Conservation (phyloP, 169 alveolate genomes). For the Plasmodium inui region DNA sequence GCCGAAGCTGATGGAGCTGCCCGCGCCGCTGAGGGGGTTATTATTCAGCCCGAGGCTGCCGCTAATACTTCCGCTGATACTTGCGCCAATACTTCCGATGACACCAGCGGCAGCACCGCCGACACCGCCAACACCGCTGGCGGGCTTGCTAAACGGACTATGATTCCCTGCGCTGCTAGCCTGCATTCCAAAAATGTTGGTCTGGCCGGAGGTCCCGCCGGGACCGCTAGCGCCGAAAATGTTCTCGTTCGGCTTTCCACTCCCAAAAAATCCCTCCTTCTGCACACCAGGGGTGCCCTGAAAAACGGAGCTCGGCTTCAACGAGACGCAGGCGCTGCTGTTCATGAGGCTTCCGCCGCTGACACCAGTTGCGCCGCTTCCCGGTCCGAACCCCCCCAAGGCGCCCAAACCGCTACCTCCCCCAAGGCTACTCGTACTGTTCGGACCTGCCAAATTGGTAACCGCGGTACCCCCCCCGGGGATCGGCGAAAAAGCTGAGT, state of each 20-base stretch:
- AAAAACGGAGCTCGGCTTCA: conserved; percentile 20
- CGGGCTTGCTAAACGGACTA: conserved; percentile 22
- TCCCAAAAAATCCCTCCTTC: conserved; percentile 39
- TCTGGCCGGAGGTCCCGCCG: neutral
- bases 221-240: conserved; percentile 1
- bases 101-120: neutral
- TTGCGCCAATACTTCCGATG: neutral
- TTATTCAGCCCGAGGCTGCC: neutral
- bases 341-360: conserved; percentile 1
- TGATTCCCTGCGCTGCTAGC: neutral
- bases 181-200: conserved; percentile 35
- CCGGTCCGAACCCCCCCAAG: neutral
- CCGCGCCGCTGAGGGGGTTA: neutral
- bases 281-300: neutral
- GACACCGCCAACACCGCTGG: neutral
- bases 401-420: neutral
- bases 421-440: neutral
- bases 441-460: neutral
- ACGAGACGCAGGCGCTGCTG: neutral
- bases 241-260: conserved; percentile 9
- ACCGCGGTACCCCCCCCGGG: neutral
- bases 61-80: neutral
- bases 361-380: neutral
- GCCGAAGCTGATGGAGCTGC: neutral
- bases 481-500: neutral